phyloP scores from a whole-genome alignment of 163 green algal species.

The Chloromonas sp. region DNA sequence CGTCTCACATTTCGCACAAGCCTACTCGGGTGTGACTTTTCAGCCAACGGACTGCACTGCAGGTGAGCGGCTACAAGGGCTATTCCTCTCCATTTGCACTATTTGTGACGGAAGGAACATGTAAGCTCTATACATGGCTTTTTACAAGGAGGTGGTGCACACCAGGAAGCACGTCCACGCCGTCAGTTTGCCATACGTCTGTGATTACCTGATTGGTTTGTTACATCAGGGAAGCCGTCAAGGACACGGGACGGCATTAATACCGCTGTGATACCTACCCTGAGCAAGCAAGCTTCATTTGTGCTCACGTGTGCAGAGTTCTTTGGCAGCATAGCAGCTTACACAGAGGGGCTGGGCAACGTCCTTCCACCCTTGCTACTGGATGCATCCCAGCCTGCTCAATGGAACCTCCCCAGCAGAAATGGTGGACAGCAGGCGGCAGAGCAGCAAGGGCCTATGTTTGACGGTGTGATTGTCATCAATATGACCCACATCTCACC shows the following conservation, averaged over 20 bases:
- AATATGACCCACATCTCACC: slow-evolving; percentile 38
- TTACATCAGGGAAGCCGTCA: no score
- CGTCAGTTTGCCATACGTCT: not conserved
- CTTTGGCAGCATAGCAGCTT: slow-evolving; percentile 23
- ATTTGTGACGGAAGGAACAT: not conserved
- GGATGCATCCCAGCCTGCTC: slow-evolving; percentile 8
- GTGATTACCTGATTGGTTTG: no score
- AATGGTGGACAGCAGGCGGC: not conserved
- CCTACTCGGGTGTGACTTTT: slow-evolving; percentile 7
- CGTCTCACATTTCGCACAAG: slow-evolving; percentile 17
- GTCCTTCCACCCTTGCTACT: slow-evolving; percentile 22
- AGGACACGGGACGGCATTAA: not conserved
- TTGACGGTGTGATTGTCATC: slow-evolving; percentile 11
- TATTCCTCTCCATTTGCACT: not conserved
- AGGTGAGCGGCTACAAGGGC: not conserved
- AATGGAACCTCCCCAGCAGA: not conserved
- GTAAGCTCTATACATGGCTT: not conserved
- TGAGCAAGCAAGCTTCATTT: not conserved
- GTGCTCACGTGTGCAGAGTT: not conserved
- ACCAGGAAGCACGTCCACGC: no score
- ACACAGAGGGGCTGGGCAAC: slow-evolving; percentile 13
- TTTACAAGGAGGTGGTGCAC: not conserved
- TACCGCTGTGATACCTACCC: not conserved
- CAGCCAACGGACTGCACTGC: slow-evolving; percentile 23
- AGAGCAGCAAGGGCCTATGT: not conserved